Base-by-base conservation (phyloP, 23 red algal genomes). In the Gracilaria domingensis region DNA sequence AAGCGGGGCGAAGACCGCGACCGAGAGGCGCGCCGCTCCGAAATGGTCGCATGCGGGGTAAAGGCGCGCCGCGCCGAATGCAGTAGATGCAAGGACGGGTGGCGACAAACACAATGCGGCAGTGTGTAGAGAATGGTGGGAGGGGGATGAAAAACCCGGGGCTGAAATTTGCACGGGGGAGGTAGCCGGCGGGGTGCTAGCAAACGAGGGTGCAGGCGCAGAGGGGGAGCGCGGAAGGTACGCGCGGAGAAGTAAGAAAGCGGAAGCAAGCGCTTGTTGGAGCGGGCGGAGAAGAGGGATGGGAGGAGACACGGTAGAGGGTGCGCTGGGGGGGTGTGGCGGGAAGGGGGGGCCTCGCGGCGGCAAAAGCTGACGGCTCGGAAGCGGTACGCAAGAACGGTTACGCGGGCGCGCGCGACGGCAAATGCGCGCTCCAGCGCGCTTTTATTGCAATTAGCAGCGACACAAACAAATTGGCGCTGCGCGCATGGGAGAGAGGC, bases 1-100 rank as follows among this genome's bases (percentile, higher is more conserved):
- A 81, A 81, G 77, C 77, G 77, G 77, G 48, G 45, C 77, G 34
- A 32, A 61, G 44, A 81, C 77, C 77, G 77, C 77, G 77, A 81
- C 77, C 77, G 77, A 59, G 34, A 48, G 49, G 77, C 77, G 77
- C 77, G 69, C 69, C 69, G 69, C 33, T 44, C 23, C 39, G 69
- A 40, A 75, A 75, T 11, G 18, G 69, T 75, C 69, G 69, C 69
- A 75, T 75, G 39, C 69, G 69, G 69, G 69, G 69, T 35, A 13
- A 4, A 45, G 69, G 69, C 69, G 69, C 69, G 39, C 37, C 12
- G 69, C 69, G 69, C 69, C 69, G 39, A 75, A 36, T 75, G 35
- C 69, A 75, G n/a, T 18, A 65, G 25, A 30, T 21, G n/a, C 2
- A 25, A 5, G n/a, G 24, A 25, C 8, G 60, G 60, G 23, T 26